Base-by-base conservation (phyloP, 768 basidiomycete genomes). In the Pleurotus tuber-regium region DNA sequence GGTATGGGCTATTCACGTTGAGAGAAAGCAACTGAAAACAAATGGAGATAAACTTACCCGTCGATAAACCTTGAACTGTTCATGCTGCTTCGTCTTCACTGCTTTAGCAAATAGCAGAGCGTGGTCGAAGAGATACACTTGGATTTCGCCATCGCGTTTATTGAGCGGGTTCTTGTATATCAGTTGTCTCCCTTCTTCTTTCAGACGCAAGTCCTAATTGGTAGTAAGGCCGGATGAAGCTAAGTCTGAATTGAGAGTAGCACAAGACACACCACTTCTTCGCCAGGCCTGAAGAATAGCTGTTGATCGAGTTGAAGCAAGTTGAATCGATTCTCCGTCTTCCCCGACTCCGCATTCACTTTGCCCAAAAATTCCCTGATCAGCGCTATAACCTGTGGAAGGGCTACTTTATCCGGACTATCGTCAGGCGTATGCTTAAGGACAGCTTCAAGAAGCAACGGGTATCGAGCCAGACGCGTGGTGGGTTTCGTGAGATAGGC, bases 401-500 rank as follows among this genome's bases (percentile, higher is more conserved):
- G 72, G 4, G 73, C 71, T 18, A 74, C 69, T 70, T 94, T 92
- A 66, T 99, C 97, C 0, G 87, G 83, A 60, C 84, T 90, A 61
- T 93, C 92, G 23, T 93, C 91, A 0, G 89, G 83, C 0, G 97
- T 99, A 44, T 94, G 84, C 68, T 98, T 98, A 51, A 88, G 71
- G 9, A 97, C 91, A 12, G 92, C 95, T 58, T 92, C 93, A 25
- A 99, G 77, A 2, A 98, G 73, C 1, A 99, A 77, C 5, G 97
- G 97, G 66, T 98, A 98, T 56, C 97, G 78, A n/a, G 96, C 97
- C 23, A 99, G 77, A 60, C 97, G 86, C 4, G 97, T 98, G 2
- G 97, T 98, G 1, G 97, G 97, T 67, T 98, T 98, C 5, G 97
- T 99, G 33, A 99, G 75, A 67, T 98, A 99, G 1, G 92, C 97